Evolutionary conservation across 2,329 filamentous ascomycete genomes (phyloP).

Genomic region (Xylariaceae sp.): DNA sequence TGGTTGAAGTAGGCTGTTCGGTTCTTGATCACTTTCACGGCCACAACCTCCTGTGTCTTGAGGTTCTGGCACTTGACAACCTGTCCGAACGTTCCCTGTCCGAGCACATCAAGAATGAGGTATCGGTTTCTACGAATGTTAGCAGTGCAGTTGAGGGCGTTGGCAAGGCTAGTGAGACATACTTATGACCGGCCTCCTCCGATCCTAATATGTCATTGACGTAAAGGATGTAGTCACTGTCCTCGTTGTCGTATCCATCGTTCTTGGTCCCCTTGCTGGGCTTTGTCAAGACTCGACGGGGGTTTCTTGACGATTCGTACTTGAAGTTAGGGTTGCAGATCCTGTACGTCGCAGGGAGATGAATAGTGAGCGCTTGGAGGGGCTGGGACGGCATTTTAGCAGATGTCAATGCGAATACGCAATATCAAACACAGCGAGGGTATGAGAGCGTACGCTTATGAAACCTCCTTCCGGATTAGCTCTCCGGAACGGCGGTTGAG

Average conservation of each 20-base stretch:
- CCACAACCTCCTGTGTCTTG: constrained; percentile 96
- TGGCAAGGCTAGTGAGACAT: constrained; percentile 31
- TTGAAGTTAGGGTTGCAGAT: constrained; percentile 98
- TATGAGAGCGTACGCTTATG: constrained; percentile 68
- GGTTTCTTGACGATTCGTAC: constrained; percentile 96
- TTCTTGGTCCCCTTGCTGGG: constrained; percentile 98
- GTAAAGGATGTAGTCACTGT: constrained; percentile 98
- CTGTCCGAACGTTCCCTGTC: constrained; percentile 96
- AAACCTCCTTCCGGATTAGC: constrained; percentile 97
- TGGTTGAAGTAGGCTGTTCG: constrained; percentile 99
- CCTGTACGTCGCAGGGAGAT: constrained; percentile 90
- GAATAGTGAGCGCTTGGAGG: constrained; percentile 87
- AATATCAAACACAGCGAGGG: not conserved
- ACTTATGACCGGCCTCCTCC: constrained; percentile 97
- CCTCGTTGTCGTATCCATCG: constrained; percentile 97
- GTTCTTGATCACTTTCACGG: constrained; percentile 99
- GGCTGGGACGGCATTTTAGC: constrained; percentile 51
- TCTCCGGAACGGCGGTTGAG: constrained; percentile 83
- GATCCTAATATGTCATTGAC: constrained; percentile 98
- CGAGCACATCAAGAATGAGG: constrained; percentile 91
- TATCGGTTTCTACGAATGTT: constrained; percentile 69
- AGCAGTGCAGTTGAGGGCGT: constrained; percentile 6
- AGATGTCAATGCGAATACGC: constrained; percentile 7
- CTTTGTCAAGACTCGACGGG: constrained; percentile 90
- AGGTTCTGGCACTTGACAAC: constrained; percentile 98